Conservation (phyloP, 495 filamentous ascomycete genomes). For the Pyrenula massariospora region DNA sequence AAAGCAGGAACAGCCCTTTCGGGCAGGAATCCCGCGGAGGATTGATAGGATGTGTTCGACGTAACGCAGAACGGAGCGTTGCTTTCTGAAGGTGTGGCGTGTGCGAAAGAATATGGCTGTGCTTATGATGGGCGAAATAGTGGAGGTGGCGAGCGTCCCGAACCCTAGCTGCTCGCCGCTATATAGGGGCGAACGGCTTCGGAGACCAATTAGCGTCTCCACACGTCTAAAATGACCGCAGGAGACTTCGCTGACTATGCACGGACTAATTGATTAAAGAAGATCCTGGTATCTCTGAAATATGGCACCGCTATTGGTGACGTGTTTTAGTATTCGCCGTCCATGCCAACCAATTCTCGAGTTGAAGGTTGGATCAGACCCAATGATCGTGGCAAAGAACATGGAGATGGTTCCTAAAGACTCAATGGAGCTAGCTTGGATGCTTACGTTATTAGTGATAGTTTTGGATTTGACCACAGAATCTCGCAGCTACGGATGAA, state of each 20-base stretch:
- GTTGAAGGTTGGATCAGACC: not conserved
- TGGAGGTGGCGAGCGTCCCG: too few species aligned
- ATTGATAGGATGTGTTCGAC: not conserved
- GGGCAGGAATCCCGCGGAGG: not conserved
- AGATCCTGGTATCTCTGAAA: conserved; percentile 1
- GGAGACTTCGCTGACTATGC: too few species aligned
- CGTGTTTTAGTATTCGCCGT: not conserved
- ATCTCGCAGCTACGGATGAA: conserved; percentile 18
- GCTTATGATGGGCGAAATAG: too few species aligned
- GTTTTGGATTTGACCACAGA: conserved; percentile 21
- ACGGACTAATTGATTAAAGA: too few species aligned
- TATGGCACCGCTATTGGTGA: not conserved
- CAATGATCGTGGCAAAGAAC: conserved; percentile 2
- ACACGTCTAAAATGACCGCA: too few species aligned
- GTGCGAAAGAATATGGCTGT: too few species aligned
- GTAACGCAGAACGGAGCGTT: not conserved
- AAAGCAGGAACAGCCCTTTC: not conserved
- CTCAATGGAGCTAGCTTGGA: conserved; percentile 1
- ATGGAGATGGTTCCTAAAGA: not conserved
- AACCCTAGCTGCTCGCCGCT: too few species aligned
- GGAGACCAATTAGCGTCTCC: too few species aligned
- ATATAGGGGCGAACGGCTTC: too few species aligned
- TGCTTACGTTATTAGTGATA: conserved; percentile 2
- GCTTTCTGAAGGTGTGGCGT: too few species aligned
- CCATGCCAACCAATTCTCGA: conserved; percentile 1